Percentiles rank a stretch among this genome's conserved stretches.
phyloP scores from a whole-genome alignment of 768 basidiomycete genomes.

The Sporobolomyces roseus region DNA sequence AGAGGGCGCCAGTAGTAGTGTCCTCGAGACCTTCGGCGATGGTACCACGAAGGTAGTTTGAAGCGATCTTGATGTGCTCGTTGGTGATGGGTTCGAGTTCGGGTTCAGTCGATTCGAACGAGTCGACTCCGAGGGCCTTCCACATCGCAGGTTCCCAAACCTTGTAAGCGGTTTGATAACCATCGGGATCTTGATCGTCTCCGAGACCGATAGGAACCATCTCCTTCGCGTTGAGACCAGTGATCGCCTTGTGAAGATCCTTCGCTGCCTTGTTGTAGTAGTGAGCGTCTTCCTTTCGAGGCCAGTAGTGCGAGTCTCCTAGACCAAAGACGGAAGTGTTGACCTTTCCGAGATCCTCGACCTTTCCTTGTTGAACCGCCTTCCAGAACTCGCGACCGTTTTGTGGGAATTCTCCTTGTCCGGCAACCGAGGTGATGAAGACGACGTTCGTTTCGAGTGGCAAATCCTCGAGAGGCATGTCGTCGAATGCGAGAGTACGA shows the following conservation, averaged over 20 bases:
- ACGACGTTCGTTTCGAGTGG: slow-evolving; percentile 68
- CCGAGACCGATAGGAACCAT: slow-evolving; percentile 73
- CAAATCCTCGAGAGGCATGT: slow-evolving; percentile 69
- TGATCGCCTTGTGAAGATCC: slow-evolving; percentile 76
- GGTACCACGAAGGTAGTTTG: slow-evolving; percentile 86
- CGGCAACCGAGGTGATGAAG: slow-evolving; percentile 87
- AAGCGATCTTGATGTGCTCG: slow-evolving; percentile 98
- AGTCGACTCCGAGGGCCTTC: slow-evolving; percentile 90
- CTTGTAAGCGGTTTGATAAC: slow-evolving; percentile 92
- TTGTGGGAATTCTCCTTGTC: slow-evolving; percentile 96
- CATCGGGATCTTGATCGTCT: slow-evolving; percentile 96
- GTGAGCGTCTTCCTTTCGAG: slow-evolving; percentile 88
- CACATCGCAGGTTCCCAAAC: slow-evolving; percentile 88
- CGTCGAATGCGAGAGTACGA: slow-evolving; percentile 73
- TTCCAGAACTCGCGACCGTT: slow-evolving; percentile 90
- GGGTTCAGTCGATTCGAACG: slow-evolving; percentile 77
- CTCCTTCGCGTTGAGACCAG: slow-evolving; percentile 72
- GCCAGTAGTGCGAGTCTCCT: slow-evolving; percentile 99
- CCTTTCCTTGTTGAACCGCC: slow-evolving; percentile 62
- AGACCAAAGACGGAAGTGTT: slow-evolving; percentile 83
- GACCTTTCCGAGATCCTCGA: slow-evolving; percentile 57
- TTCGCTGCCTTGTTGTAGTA: slow-evolving; percentile 97
- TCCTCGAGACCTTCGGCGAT: slow-evolving; percentile 88
- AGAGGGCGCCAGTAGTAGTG: slow-evolving; percentile 79
- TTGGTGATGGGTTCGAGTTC: slow-evolving; percentile 97